Evolutionary conservation across 176 grass and related monocot genomes (phyloP), one percentile per base, ranked within the genome.

Genomic region (Phragmites australis): DNA sequence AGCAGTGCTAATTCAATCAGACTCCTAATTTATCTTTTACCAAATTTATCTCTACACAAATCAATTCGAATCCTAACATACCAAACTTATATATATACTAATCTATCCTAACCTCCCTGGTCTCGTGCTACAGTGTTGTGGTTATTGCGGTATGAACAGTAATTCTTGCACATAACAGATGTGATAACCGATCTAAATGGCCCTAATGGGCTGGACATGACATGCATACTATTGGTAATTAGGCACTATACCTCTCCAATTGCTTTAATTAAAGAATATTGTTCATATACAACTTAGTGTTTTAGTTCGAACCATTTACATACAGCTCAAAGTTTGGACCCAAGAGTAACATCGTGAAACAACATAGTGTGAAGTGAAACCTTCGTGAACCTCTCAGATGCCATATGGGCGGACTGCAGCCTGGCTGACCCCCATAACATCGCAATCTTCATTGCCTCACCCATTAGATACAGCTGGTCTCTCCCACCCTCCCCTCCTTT

Each of bases 211-310:
- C n/a, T n/a, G n/a, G n/a, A n/a, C n/a, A n/a, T n/a, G n/a, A n/a
- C n/a, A n/a, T 37, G 22, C 34, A 55, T 68, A 54, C 19, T 41
- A 40, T 29, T 45, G 49, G 6, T 53, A 75, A 34, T 18, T 77
- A 14, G 6, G 23, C 43, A 4, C 17, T 70, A 10, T 78, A 23
- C 12, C 53, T 50, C 2, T 48, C 2, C 48, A 52, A 42, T 69
- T 51, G 31, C 27, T 72, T 66, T 86, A 11, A 27, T 75, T 68
- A 75, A 45, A 17, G 68, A 16, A 48, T 32, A 65, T 32, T 84
- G 3, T 46, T 47, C 10, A 27, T 79, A 53, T n/a, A 80, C 59
- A 49, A 58, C 31, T 74, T 26, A 6, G 5, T 19, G 21, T 8
- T 7, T 43, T 43, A 19, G 44, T 31, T 71, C n/a, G 25, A 70